phyloP scores from a whole-genome alignment of 441 rosid species.

The Melastoma candidum region DNA sequence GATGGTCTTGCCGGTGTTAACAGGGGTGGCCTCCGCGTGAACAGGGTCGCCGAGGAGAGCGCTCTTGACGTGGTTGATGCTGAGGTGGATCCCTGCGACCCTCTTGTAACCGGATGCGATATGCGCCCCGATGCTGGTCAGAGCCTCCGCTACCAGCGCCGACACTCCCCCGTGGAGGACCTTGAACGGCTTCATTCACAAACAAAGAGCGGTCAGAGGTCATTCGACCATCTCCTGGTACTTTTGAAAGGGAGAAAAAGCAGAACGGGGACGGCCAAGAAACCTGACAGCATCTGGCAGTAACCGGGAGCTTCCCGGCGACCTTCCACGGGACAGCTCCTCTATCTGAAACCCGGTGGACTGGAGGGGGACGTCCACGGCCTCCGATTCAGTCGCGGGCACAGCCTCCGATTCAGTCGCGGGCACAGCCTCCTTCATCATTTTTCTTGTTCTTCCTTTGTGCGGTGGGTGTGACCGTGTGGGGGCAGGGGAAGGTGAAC shows the following conservation, averaged over 20 bases:
- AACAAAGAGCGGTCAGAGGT: no score
- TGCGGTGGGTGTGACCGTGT: no score
- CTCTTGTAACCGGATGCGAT: slow-evolving; percentile 71
- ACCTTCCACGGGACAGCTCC: slow-evolving; percentile 19
- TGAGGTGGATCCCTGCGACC: slow-evolving; percentile 77
- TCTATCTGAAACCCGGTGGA: no score
- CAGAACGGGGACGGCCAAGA: neutral
- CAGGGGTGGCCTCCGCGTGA: slow-evolving; percentile 67
- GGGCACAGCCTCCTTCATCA: no score
- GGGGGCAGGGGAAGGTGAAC: no score
- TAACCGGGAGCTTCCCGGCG: slow-evolving; percentile 51
- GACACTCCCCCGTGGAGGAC: slow-evolving; percentile 91
- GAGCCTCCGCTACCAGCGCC: slow-evolving; percentile 69
- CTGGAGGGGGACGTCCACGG: no score
- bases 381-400: no score
- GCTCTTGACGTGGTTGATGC: slow-evolving; percentile 63
- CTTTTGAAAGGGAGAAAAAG: neutral
- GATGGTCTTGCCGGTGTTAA: slow-evolving; percentile 55
- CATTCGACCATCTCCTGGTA: no score
- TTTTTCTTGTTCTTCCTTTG: no score
- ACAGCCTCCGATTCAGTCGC: no score
- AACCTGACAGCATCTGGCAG: slow-evolving; percentile 57
- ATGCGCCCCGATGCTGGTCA: slow-evolving; percentile 90
- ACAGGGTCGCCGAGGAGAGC: slow-evolving; percentile 67
- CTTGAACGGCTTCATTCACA: slow-evolving; percentile 57